phyloP scores from a whole-genome alignment of 345 rosid genomes.

The Barbarea vulgaris region DNA sequence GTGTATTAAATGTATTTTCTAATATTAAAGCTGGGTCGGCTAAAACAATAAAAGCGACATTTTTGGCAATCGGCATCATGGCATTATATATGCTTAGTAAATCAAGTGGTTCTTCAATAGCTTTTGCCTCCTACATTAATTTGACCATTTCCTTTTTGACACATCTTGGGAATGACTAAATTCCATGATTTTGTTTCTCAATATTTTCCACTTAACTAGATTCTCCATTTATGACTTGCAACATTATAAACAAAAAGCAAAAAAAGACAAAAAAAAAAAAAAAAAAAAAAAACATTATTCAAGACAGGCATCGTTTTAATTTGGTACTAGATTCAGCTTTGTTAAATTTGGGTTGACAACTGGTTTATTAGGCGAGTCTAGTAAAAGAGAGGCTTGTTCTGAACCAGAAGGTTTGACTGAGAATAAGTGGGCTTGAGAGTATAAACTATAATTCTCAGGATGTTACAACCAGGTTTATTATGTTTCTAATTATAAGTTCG shows the following conservation, averaged over 20 bases:
- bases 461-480: not conserved
- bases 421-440: not conserved
- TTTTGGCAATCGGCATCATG: not conserved
- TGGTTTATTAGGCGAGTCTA: not conserved
- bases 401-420: not conserved
- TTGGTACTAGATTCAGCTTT: not conserved
- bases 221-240: not conserved
- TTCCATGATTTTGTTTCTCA: not conserved
- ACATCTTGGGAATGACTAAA: not conserved
- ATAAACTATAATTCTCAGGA: not conserved
- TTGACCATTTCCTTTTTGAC: not conserved
- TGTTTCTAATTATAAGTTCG: not conserved
- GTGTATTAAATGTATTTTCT: too few species aligned
- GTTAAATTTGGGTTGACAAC: not conserved
- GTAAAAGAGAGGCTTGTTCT: not conserved
- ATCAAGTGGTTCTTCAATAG: not conserved
- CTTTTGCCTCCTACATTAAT: not conserved
- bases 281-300: not conserved
- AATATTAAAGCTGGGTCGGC: not conserved
- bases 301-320: not conserved
- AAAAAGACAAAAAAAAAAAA: not conserved
- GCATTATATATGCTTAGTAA: not conserved
- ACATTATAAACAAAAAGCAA: not conserved
- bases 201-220: not conserved
- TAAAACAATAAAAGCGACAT: not conserved